Base-by-base conservation (phyloP, 139 green algal species). In the Nannochloris sp. region DNA sequence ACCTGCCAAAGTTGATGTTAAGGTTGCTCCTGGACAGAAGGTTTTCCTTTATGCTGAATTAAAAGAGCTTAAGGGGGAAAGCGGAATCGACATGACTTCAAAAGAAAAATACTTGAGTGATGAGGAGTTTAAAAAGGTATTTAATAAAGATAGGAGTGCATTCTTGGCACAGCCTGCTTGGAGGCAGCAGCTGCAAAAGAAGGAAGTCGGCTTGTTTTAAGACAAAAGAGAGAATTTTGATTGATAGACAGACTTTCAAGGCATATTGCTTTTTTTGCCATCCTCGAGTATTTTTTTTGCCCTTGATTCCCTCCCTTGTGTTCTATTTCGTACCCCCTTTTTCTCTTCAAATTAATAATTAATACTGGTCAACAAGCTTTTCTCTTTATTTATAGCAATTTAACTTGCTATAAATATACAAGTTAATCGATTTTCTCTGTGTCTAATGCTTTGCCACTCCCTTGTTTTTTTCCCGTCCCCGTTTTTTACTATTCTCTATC, bases 41-140 rank as follows among this genome's bases (percentile, higher is more conserved):
- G 63, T n/a, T 6, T 66, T 78, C 24, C 32, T 38, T 5, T 60
- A 64, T 15, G 60, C 72, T 14, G 51, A 71, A 45, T 64, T 79
- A 2, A 79, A 79, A 54, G 75, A 31, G 19, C 30, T 82, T 71
- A 63, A 64, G n/a, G 47, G 6, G 19, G 75, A 82, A 2, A 54
- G 48, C 61, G 75, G 75, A 24, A 78, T 82, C 23, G 65, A 81
- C 48, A 61, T 61, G 19, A 69, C 75, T 6, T 25, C 46, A 55
- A 82, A 82, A 65, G 75, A 82, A 37, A 46, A 58, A 4, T 82
- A 82, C 38, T 59, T 82, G 0, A 37, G 3, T 8, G 61, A 61
- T 1, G 69, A 65, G 1, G 73, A 79, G 30, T 80, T 80, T 54
- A 35, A 35, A 8, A 74, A 79, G 54, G 70, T 77, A 35, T 77